Conservation (phyloP, 768 basidiomycete species). For the Roridomyces roridus region DNA sequence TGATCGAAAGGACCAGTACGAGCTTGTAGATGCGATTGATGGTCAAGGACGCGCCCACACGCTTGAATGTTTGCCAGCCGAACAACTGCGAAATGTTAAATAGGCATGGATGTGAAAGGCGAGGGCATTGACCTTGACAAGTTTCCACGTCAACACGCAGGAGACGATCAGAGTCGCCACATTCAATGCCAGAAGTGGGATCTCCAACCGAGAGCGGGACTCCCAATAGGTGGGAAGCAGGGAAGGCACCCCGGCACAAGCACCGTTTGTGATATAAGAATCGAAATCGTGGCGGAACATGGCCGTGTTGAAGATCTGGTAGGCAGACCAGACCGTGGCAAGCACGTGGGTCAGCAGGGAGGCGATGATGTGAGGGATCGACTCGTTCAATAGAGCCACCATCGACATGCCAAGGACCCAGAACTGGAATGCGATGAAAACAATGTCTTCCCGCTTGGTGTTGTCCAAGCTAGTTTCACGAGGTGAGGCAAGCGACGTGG, state of each 20-base stretch:
- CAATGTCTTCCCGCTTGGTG: slow-evolving; percentile 79
- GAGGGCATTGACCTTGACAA: slow-evolving; percentile 62
- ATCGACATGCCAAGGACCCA: slow-evolving; percentile 84
- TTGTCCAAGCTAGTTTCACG: slow-evolving; percentile 59
- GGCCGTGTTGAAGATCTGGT: slow-evolving; percentile 67
- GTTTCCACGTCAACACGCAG: slow-evolving; percentile 70
- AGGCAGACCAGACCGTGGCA: slow-evolving; percentile 75
- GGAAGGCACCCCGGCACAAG: slow-evolving; percentile 57
- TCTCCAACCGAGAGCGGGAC: slow-evolving; percentile 63
- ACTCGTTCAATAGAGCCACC: slow-evolving; percentile 76
- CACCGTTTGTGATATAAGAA: slow-evolving; percentile 64
- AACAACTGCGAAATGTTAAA: slow-evolving; percentile 51
- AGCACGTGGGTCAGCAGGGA: slow-evolving; percentile 75
- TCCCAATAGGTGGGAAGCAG: slow-evolving; percentile 73
- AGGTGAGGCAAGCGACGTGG: neutral
- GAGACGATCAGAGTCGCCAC: slow-evolving; percentile 64
- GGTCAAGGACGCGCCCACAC: slow-evolving; percentile 74
- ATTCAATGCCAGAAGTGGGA: slow-evolving; percentile 69
- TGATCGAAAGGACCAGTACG: slow-evolving; percentile 71
- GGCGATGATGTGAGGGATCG: slow-evolving; percentile 81
- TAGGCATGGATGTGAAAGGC: neutral
- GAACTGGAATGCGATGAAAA: slow-evolving; percentile 79
- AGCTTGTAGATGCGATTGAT: slow-evolving; percentile 81
- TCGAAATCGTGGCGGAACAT: slow-evolving; percentile 63
- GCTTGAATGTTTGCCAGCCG: slow-evolving; percentile 90